These are phyloP conservation scores for Aurantiochytrium sp. DNA, from an alignment of 108 stramenopile genomes.

Conservation along the genomic window DNA sequence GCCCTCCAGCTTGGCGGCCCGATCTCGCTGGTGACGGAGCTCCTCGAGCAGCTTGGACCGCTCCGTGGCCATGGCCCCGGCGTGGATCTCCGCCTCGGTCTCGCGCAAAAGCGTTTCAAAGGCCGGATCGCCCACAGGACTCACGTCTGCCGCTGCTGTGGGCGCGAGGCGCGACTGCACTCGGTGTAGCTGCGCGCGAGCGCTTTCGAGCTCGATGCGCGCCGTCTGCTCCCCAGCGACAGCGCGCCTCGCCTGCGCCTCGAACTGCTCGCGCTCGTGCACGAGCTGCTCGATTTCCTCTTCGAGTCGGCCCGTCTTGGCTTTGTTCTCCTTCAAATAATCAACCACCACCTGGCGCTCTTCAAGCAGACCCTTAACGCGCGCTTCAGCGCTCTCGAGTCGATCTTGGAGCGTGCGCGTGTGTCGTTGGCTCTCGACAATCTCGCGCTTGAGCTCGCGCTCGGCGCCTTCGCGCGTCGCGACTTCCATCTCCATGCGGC, in stretches of 20 bases:
- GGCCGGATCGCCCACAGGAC: neutral
- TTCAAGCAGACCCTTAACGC: neutral
- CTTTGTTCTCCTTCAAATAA: neutral
- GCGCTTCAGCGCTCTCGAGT: neutral
- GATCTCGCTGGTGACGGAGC: neutral
- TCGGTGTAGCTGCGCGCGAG: neutral
- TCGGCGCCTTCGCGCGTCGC: neutral
- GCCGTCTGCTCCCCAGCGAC: conserved; percentile 12
- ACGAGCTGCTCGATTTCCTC: neutral
- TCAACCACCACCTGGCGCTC: conserved; percentile 15
- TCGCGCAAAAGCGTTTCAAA: neutral
- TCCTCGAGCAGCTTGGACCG: neutral
- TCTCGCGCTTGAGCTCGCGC: neutral
- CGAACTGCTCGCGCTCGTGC: neutral
- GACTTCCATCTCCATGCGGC: neutral
- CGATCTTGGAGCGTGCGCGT: neutral
- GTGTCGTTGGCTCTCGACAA: neutral
- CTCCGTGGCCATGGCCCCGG: neutral
- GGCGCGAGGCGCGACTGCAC: neutral
- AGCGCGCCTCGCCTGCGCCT: neutral
- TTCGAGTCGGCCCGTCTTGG: neutral
- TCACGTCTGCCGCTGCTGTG: neutral
- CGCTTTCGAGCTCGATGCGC: neutral
- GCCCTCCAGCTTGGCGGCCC: neutral
- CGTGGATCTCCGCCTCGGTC: neutral